phyloP scores from a whole-genome alignment of 176 grass and related monocot genomes.

The Juncus effusus region DNA sequence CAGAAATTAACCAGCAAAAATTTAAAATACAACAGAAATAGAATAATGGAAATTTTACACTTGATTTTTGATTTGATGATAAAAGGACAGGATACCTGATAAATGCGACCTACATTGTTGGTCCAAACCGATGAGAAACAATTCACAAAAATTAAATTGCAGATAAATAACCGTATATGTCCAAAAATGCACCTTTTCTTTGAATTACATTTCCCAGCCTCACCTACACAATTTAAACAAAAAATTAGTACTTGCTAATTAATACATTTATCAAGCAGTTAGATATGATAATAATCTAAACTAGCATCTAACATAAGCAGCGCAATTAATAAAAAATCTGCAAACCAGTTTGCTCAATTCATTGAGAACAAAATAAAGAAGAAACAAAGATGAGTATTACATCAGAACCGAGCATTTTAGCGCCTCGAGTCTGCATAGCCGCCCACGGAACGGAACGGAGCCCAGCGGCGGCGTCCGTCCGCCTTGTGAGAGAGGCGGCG shows the following conservation, averaged over 20 bases:
- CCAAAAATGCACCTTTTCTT: slow-evolving; percentile 27
- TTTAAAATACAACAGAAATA: too few relatives aligned
- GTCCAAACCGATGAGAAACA: slow-evolving; percentile 15
- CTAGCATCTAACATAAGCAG: too few relatives aligned
- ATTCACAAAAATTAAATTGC: background rate
- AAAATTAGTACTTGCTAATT: background rate
- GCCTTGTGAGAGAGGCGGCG: slow-evolving; percentile 13
- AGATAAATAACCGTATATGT: slow-evolving; percentile 2
- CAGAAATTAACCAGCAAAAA: too few relatives aligned
- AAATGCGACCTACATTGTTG: slow-evolving; percentile 18
- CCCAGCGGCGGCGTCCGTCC: background rate
- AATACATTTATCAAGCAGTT: background rate
- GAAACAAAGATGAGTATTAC: background rate
- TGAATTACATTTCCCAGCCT: slow-evolving; percentile 29
- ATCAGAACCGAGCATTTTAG: slow-evolving; percentile 24
- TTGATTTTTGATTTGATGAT: too few relatives aligned
- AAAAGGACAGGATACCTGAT: slow-evolving; percentile 17
- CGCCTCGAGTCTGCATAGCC: slow-evolving; percentile 18
- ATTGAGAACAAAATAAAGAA: background rate
- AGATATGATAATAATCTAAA: too few relatives aligned
- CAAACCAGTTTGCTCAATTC: background rate
- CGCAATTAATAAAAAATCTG: background rate
- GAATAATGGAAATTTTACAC: background rate
- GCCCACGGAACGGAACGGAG: slow-evolving; percentile 12
- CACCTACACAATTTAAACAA: slow-evolving; percentile 8